phyloP scores from a whole-genome alignment of 2,329 filamentous ascomycete genomes.

The Paracoccidioides lutzii region DNA sequence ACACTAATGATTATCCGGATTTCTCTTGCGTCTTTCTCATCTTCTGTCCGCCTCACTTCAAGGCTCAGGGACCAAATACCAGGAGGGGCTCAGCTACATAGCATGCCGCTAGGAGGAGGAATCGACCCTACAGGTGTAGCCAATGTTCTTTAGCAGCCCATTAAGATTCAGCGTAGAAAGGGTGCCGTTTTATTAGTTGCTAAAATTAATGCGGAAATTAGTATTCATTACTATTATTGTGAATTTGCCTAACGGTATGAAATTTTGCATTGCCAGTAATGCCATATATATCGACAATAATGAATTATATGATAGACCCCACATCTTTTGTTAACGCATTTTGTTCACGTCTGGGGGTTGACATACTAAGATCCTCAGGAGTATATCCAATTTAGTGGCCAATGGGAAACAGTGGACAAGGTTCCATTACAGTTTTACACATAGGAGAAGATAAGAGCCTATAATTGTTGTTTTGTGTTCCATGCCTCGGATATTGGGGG shows the following conservation, averaged over 20 bases:
- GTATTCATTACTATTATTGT: background rate
- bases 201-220: background rate
- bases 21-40: background rate
- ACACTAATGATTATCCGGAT: background rate
- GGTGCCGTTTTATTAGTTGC: background rate
- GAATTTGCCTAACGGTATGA: background rate
- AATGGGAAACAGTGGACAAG: background rate
- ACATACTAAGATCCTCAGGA: background rate
- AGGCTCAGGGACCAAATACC: background rate
- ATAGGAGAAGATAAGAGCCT: too few species aligned
- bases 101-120: background rate
- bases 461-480: background rate
- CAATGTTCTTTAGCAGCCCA: background rate
- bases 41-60: background rate
- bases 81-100: background rate
- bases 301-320: background rate
- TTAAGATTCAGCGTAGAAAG: background rate
- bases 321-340: background rate
- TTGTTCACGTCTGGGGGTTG: background rate
- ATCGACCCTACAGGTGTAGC: background rate
- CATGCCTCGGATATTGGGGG: background rate
- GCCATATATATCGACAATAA: background rate
- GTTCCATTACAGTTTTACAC: too few species aligned
- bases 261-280: background rate
- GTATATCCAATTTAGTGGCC: background rate